Evolutionary conservation across 495 filamentous ascomycete species (phyloP), one percentile per base, ranked within the genome.

Genomic region (Elaphomyces granulatus): DNA sequence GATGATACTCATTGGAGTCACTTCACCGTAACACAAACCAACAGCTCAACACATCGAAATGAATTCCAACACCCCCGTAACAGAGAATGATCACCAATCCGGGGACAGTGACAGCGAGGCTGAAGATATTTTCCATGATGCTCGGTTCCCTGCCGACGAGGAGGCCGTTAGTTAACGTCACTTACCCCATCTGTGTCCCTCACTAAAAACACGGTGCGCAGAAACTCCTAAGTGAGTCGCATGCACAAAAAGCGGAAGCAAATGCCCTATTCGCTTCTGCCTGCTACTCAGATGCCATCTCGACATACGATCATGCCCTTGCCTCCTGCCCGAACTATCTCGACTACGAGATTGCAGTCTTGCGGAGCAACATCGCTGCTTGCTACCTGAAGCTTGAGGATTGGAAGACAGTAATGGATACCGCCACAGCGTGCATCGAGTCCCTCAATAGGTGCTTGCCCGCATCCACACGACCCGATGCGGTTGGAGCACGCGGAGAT

Each of bases 311-410:
- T 49, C 74, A 82, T 42, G 90, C 90, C 16, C 67, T 94, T 1
- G 68, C 78, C 20, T 70, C 77, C 15, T 90, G 83, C 44, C 90
- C 90, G 2, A 81, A 74, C 46, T 94, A 94, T 53, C 75, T 95
- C 23, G 81, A 90, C 45, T 90, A 82, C 63, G 86, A 94, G 51
- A 66, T 88, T 48, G 86, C 90, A 15, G 83, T 94, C 8, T 68
- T 95, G 9, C 77, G 75, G 21, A 81, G 77, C 58, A 96, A 96
- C 62, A 75, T 94, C 43, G 70, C 88, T 3, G 90, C 86, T n/a
- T 93, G 84, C 52, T 78, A 94, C 44, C 52, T 95, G 44, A 92
- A 92, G 54, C 65, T 94, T 2, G 69, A 78, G 34, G 81, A 88
- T 43, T 94, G 86, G 78, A 90, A 90, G 45, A 77, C 78, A 7